A percentile compares a stretch with the other conserved stretches of the same genome.
phyloP scores from a whole-genome alignment of 768 basidiomycete species.

The Mycena venus region DNA sequence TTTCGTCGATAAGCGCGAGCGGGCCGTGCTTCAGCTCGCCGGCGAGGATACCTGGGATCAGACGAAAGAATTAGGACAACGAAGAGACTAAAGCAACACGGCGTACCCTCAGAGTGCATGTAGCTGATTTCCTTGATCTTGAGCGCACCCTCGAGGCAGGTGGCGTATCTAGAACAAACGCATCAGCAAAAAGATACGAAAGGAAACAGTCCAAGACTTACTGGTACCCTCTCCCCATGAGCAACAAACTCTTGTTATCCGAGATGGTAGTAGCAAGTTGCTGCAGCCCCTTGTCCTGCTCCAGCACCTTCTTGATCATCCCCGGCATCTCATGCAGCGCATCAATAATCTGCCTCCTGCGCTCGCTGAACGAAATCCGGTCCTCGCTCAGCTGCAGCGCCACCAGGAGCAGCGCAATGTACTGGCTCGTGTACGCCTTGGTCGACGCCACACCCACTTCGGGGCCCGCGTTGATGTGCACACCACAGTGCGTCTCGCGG shows the following conservation, averaged over 20 bases:
- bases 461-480: slow-evolving; percentile 99
- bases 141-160: slow-evolving; percentile 96
- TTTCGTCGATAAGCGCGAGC: slow-evolving; percentile 97
- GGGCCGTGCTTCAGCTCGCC: slow-evolving; percentile 99
- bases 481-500: slow-evolving; percentile 98
- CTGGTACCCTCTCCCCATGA: slow-evolving; percentile 99
- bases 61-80: slow-evolving; percentile 15
- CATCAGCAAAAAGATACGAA: slow-evolving; percentile 11
- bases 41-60: slow-evolving; percentile 83
- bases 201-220: slow-evolving; percentile 51
- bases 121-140: slow-evolving; percentile 99
- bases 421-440: slow-evolving; percentile 99
- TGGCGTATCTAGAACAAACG: slow-evolving; percentile 75
- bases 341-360: slow-evolving; percentile 93
- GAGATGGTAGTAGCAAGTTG: slow-evolving; percentile 86
- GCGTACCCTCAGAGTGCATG: slow-evolving; percentile 82
- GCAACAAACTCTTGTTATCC: slow-evolving; percentile 87
- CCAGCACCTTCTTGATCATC: slow-evolving; percentile 90
- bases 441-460: slow-evolving; percentile 99
- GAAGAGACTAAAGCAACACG: not conserved
- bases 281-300: slow-evolving; percentile 81
- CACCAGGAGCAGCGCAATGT: slow-evolving; percentile 98
- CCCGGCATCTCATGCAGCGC: slow-evolving; percentile 91
- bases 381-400: slow-evolving; percentile 99
- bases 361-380: slow-evolving; percentile 91